Percentiles rank a stretch among this genome's conserved stretches.
Evolutionary conservation across 2,329 filamentous ascomycete species (phyloP).

Genomic region (Tympanopsis confertula): DNA sequence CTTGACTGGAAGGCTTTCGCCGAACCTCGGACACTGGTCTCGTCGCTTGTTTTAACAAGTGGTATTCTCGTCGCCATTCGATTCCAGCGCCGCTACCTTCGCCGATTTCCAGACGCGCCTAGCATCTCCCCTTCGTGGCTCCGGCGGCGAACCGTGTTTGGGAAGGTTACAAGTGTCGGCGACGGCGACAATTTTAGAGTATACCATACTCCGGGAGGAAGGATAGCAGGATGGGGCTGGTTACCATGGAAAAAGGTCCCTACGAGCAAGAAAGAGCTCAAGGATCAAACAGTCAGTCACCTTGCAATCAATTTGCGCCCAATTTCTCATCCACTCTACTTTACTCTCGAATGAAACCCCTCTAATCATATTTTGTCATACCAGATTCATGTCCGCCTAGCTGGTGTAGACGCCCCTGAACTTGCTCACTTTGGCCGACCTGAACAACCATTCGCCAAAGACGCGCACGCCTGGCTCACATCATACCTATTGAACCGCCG

Average conservation of each 20-base stretch:
- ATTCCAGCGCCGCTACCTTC: constrained; percentile 33
- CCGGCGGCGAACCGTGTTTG: constrained; percentile 40
- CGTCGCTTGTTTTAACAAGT: constrained; percentile 22
- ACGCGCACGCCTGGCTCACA: constrained; percentile 47
- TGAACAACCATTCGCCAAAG: constrained; percentile 44
- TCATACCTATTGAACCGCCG: constrained; percentile 34
- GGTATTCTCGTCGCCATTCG: constrained; percentile 19
- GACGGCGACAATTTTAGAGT: constrained; percentile 57
- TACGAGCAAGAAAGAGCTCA: constrained; percentile 32
- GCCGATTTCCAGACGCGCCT: constrained; percentile 43
- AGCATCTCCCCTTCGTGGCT: constrained; percentile 43
- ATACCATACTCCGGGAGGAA: constrained; percentile 52
- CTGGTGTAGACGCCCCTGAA: constrained; percentile 54
- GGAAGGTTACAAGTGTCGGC: constrained; percentile 51
- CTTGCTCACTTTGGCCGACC: constrained; percentile 51
- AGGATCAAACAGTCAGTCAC: constrained; percentile 36
- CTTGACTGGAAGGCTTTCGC: constrained; percentile 22
- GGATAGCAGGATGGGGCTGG: constrained; percentile 49
- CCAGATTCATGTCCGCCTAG: constrained; percentile 49
- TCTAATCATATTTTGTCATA: too few species aligned
- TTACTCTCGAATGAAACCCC: background rate
- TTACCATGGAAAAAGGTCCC: constrained; percentile 42
- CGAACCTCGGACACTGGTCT: constrained; percentile 19
- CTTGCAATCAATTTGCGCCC: background rate
- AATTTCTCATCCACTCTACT: background rate